phyloP scores from a whole-genome alignment of 2,329 filamentous ascomycete species.

The Fusarium piperis region DNA sequence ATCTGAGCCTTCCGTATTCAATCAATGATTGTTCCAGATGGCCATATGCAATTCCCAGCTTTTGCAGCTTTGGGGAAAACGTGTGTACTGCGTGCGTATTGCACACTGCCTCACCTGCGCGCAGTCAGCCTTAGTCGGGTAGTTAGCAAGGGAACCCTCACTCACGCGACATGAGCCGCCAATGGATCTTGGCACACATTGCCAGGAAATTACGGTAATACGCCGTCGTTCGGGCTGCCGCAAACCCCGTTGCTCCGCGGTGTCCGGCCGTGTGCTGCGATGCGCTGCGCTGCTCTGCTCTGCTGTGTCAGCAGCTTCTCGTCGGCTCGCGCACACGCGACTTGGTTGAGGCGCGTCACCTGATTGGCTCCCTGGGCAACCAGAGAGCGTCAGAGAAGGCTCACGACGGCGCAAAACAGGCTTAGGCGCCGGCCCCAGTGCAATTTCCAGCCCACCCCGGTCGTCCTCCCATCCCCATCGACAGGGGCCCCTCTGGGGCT shows the following conservation, averaged over 20 bases:
- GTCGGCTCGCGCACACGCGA: conserved; percentile 17
- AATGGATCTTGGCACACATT: conserved; percentile 35
- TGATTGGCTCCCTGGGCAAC: conserved; percentile 30
- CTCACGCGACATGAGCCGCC: conserved; percentile 31
- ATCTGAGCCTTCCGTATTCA: conserved; percentile 1
- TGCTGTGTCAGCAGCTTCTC: conserved; percentile 37
- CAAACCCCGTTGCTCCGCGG: conserved; percentile 42
- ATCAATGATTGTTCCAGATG: conserved; percentile 15
- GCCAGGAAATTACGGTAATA: conserved; percentile 43
- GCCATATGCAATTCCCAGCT: conserved; percentile 3
- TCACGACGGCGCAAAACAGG: conserved; percentile 29
- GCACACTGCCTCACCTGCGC: neutral
- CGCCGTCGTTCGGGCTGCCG: conserved; percentile 33
- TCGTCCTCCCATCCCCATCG: neutral
- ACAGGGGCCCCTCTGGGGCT: conserved; percentile 34
- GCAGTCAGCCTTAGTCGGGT: conserved; percentile 8
- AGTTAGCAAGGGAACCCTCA: conserved; percentile 32
- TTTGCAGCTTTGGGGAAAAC: conserved; percentile 20
- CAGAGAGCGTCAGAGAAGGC: conserved; percentile 34
- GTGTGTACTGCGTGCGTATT: neutral
- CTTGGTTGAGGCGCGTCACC: conserved; percentile 12
- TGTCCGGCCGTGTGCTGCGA: conserved; percentile 13
- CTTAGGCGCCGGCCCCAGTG: conserved; percentile 36
- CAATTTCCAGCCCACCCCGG: conserved; percentile 39
- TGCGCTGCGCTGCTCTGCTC: neutral